phyloP scores from a whole-genome alignment of 2,329 filamentous ascomycete genomes.

The Chalaropsis ovoidea region DNA sequence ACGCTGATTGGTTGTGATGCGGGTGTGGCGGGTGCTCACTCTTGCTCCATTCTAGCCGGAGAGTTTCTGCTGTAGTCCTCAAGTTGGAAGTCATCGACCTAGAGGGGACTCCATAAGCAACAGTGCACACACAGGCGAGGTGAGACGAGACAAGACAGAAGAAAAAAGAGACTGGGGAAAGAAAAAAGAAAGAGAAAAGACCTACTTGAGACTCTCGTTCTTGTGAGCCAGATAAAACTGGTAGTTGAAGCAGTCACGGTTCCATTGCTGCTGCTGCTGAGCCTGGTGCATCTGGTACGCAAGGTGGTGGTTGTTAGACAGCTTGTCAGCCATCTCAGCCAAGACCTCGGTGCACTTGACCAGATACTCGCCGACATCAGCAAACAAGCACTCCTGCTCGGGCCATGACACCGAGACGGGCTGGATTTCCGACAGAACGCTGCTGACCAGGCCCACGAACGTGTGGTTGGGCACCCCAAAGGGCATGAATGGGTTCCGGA shows the following conservation, averaged over 20 bases:
- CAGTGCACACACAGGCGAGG: not conserved
- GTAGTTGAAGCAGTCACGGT: slow-evolving; percentile 18
- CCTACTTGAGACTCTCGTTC: slow-evolving; percentile 23
- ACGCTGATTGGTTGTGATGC: slow-evolving; percentile 13
- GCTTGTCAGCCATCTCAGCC: slow-evolving; percentile 20
- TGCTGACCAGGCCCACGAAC: slow-evolving; percentile 13
- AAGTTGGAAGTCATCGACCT: slow-evolving; percentile 16
- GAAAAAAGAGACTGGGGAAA: not conserved
- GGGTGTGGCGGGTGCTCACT: slow-evolving; percentile 20
- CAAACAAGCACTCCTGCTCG: slow-evolving; percentile 19
- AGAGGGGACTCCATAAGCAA: slow-evolving; percentile 3
- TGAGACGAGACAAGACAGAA: not conserved
- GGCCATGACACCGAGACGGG: slow-evolving; percentile 20
- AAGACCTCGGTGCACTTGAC: slow-evolving; percentile 23
- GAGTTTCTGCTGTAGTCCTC: slow-evolving; percentile 17
- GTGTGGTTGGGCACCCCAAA: slow-evolving; percentile 19
- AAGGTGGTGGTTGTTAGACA: slow-evolving; percentile 19
- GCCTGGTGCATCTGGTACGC: slow-evolving; percentile 20
- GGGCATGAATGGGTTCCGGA: slow-evolving; percentile 21
- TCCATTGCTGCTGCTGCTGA: slow-evolving; percentile 22
- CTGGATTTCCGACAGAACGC: slow-evolving; percentile 18
- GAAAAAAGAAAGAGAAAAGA: not conserved
- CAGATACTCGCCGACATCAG: slow-evolving; percentile 24
- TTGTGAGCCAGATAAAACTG: slow-evolving; percentile 22
- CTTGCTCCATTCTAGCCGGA: slow-evolving; percentile 23